Conservation (phyloP, 306 rosid species). For the Boehmeria nivea region DNA sequence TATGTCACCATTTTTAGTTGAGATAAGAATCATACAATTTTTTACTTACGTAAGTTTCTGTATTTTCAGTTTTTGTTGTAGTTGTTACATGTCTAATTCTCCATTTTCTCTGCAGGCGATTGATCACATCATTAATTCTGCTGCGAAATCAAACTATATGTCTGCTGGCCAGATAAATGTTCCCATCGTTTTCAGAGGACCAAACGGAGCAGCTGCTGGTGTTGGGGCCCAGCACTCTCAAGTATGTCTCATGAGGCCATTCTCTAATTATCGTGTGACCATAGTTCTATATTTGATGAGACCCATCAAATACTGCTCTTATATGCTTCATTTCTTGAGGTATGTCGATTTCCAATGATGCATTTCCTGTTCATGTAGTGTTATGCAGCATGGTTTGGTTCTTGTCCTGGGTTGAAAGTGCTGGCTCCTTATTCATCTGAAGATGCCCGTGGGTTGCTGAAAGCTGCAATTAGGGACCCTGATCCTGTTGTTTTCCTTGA, state of each 20-base stretch:
- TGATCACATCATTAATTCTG: conserved; percentile 98
- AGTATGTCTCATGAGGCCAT: conserved; percentile 39
- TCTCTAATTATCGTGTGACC: background rate
- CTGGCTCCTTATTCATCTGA: conserved; percentile 90
- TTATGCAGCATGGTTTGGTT: conserved; percentile 82
- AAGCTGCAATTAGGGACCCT: conserved; percentile 98
- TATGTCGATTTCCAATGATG: background rate
- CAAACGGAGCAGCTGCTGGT: conserved; percentile 99
- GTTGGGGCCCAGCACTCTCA: conserved; percentile 99
- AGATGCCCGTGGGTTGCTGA: conserved; percentile 95
- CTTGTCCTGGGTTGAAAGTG: conserved; percentile 92
- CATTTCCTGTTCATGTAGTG: conserved; percentile 44
- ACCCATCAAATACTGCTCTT: too few species aligned
- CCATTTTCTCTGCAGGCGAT: conserved; percentile 57
- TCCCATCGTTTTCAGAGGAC: conserved; percentile 97
- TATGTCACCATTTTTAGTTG: too few species aligned
- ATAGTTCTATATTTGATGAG: too few species aligned
- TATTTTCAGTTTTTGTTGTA: background rate
- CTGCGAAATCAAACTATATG: conserved; percentile 96
- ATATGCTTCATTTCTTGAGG: too few species aligned
- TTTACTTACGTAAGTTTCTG: background rate
- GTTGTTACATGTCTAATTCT: too few species aligned
- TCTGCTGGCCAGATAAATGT: conserved; percentile 91
- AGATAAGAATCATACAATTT: too few species aligned
- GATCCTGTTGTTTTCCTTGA: conserved; percentile 99